These are phyloP conservation scores for Sparassis latifolia DNA, from an alignment of 1,284 basidiomycete species.

Conservation along the genomic window DNA sequence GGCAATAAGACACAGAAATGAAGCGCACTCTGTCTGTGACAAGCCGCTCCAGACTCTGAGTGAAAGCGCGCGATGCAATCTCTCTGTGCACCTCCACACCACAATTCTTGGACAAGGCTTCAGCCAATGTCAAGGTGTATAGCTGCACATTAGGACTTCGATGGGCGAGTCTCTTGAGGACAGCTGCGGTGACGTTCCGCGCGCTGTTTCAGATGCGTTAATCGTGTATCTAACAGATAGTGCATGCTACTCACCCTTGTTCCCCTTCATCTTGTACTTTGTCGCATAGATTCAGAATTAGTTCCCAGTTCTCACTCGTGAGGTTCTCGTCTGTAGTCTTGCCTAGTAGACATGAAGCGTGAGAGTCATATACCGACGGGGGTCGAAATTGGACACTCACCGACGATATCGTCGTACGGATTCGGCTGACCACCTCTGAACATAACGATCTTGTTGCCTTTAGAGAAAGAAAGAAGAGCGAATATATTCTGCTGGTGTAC, in stretches of 20 bases:
- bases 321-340: constrained; percentile 96
- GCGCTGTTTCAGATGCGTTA: constrained; percentile 48
- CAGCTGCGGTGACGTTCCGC: constrained; percentile 76
- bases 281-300: constrained; percentile 93
- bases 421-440: constrained; percentile 63
- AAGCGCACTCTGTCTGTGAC: constrained; percentile 75
- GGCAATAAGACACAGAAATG: constrained; percentile 1
- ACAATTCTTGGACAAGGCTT: constrained; percentile 91
- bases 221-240: not conserved
- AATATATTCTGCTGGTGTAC: too few relatives aligned
- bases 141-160: constrained; percentile 96
- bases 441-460: constrained; percentile 33
- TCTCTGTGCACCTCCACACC: constrained; percentile 79
- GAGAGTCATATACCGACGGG: not conserved
- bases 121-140: constrained; percentile 83
- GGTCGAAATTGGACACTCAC: constrained; percentile 41
- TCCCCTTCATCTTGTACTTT: constrained; percentile 88
- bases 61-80: constrained; percentile 87
- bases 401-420: constrained; percentile 91
- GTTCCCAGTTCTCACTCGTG: constrained; percentile 93
- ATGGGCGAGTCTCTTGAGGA: constrained; percentile 89
- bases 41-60: constrained; percentile 80
- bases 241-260: constrained; percentile 53
- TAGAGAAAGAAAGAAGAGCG: not conserved
- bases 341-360: constrained; percentile 35